Percentiles rank a stretch among this genome's conserved stretches.
These are phyloP conservation scores for Rhynchosporium graminicola DNA, from an alignment of 2,329 filamentous ascomycete species.

Conservation along the genomic window DNA sequence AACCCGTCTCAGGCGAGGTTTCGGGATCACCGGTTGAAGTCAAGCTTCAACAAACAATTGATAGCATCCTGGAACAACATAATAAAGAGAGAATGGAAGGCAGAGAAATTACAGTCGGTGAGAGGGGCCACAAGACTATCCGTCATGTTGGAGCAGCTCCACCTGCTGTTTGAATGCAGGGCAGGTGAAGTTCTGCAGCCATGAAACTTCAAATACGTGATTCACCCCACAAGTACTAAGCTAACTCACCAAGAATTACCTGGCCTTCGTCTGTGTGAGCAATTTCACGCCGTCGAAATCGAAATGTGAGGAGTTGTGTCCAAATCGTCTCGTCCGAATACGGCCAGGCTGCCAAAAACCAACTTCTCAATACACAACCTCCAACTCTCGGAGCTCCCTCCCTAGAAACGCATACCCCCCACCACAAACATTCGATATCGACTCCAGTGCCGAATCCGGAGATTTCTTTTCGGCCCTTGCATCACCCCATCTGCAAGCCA, in stretches of 20 bases:
- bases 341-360: not conserved
- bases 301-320: not conserved
- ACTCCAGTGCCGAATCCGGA: not conserved
- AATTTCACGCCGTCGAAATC: not conserved
- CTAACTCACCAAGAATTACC: too few species aligned
- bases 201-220: too few species aligned
- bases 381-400: not conserved
- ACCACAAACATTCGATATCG: not conserved
- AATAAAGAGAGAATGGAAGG: conserved; percentile 4
- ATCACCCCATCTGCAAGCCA: not conserved
- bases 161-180: not conserved
- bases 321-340: not conserved
- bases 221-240: too few species aligned
- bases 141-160: not conserved
- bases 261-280: not conserved
- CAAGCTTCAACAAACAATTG: conserved; percentile 15
- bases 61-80: conserved; percentile 14
- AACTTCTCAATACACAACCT: not conserved
- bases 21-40: conserved; percentile 10
- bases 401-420: not conserved
- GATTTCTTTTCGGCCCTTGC: not conserved
- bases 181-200: not conserved
- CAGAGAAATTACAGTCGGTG: not conserved
- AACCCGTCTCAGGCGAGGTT: conserved; percentile 8
- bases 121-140: not conserved